Evolutionary conservation across 2,329 filamentous ascomycete genomes (phyloP), one percentile per base, ranked within the genome.

Genomic region (Diaporthe aspalathi): DNA sequence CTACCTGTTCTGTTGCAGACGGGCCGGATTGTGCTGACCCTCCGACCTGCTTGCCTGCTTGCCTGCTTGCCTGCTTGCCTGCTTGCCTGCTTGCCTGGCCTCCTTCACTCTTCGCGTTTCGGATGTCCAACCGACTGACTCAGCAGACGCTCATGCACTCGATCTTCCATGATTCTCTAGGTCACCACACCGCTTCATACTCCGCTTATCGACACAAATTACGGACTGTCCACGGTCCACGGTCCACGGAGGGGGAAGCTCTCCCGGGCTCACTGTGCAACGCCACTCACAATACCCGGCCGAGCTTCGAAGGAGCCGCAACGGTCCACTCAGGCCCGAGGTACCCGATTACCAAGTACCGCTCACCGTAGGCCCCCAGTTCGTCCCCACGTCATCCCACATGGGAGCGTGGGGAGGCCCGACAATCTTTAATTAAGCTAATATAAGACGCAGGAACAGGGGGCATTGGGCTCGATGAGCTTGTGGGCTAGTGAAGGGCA

Each of bases 401-500:
- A 68, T 68, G 67, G 67, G 45, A 60, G 47, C 47, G 67, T 68
- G 67, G 67, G 60, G 67, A 60, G 67, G 53, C 53, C 67, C 56
- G 67, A 57, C 45, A 68, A 68, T 57, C 67, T 68, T 68, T 68
- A 68, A 68, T 68, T 60, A 68, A 60, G 67, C 67, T 68, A 68
- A 68, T 65, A 63, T 68, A 68, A 68, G 67, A 68, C 67, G 67
- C 67, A 68, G 67, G 67, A 60, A 68, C 67, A 57, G 67, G 67
- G 45, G 60, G 29, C 43, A n/a, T 50, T 38, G 60, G 60, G 60
- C 45, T 50, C n/a, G 45, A 65, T 50, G 60, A 45, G 27, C 45
- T 65, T 29, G 60, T 49, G 43, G 60, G 27, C 27, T 63, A 29
- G 43, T 12, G 27, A 11, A 40, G 40, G 32, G 40, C 12, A 11